Evolutionary conservation across 176 grass and related monocot species (phyloP), one percentile per base, ranked within the genome.

Genomic region (Coix lacrymajobi): DNA sequence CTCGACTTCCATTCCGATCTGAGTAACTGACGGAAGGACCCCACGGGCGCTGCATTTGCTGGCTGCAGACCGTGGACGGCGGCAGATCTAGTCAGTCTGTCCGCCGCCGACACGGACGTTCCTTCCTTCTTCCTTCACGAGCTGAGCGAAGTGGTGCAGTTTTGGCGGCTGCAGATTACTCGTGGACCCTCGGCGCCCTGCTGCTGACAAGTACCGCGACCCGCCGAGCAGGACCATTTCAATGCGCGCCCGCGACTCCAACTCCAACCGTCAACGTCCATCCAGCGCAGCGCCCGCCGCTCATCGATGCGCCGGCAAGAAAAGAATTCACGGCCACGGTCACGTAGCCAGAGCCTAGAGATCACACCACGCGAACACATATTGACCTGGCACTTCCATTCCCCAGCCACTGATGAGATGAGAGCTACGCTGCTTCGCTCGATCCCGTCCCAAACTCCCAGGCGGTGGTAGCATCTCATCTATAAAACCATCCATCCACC

Each of bases 191-290:
- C 4, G 13, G 22, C 9, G 69, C 39, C 39, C 8, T n/a, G n/a
- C n/a, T n/a, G n/a, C n/a, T 16, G 11, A 66, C 28, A 66, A 7
- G 19, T 29, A 65, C 60, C 11, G 17, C 39, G 29, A 48, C 38
- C 76, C 51, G 70, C 87, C 81, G 54, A 57, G 17, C 32, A 4
- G 13, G 87, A 89, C 76, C 77, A 5, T 43, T 80, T 89, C 81
- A 89, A 60, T 25, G 29, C 38, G 2, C 6, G 29, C 38, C 0
- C 6, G 13, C 43, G 43, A 56, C 69, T 12, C 10, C 0, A 7
- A 41, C n/a, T 20, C 49, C 49, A 49, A 19, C 26, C 0, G 22
- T 56, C 51, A 51, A 51, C 48, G 48, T 51, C 48, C 48, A 51
- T 51, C 17, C 22, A 54, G 49, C 49, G 19, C 56, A 62, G 60